Base-by-base conservation (phyloP, 495 filamentous ascomycete species). In the Pseudotulostoma volvatum region DNA sequence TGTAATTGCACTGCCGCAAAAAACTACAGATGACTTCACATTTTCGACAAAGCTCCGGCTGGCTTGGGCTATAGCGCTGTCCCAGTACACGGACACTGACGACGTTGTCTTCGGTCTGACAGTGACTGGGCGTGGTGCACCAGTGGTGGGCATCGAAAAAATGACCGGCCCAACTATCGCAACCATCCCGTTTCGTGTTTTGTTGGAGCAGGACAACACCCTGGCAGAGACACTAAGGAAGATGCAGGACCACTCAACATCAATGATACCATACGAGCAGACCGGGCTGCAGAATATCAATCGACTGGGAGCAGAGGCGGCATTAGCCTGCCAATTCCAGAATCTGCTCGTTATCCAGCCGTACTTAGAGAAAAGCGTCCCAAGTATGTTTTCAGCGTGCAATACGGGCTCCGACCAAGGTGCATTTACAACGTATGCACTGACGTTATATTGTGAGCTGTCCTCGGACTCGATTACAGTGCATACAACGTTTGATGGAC, bases 181-280 rank as follows among this genome's bases (percentile, higher is more conserved):
- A 5, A 58, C 54, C 3, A 18, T 52, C n/a, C 48, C 48, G 13
- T 13, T 48, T 4, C 35, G 39, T n/a, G 13, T 46, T 11, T 4
- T 17, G 14, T 2, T 36, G 16, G 16, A 35, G 11, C 9, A 5
- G 5, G 11, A 45, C 5, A 15, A 32, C 7, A 25, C 31, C 7
- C 14, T 44, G 19, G 25, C 39, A n/a, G 37, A 61, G 2, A 45
- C 47, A 44, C 51, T 76, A 7, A 48, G 56, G 18, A 21, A 49
- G 0, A 55, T 79, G 1, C 64, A 73, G 23, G 44, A 60, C 25
- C 55, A 67, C 23, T 51, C 61, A 3, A 45, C 61, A 3, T 54
- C 48, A 0, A 62, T 64, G 23, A 68, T 70, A 2, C 59, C 71
- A 0, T 67, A 65, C 43, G 64, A 80, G 48, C 70, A 77, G 23